phyloP scores from a whole-genome alignment of 2,329 filamentous ascomycete genomes.

The Aspergillus neotritici region DNA sequence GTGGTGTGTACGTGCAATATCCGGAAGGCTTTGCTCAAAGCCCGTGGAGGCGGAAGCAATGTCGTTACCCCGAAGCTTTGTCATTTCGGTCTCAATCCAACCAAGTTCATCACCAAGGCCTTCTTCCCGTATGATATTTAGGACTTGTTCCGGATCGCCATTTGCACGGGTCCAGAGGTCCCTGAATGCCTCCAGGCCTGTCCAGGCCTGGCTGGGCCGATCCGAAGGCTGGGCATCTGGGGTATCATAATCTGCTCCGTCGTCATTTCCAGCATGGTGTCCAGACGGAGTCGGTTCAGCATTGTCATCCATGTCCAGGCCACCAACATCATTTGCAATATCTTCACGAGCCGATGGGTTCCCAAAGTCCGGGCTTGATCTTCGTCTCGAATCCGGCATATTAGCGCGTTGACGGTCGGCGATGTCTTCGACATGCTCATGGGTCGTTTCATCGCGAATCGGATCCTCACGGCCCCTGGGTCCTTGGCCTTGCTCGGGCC shows the following conservation, averaged over 20 bases:
- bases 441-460: not conserved
- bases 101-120: slow-evolving; percentile 54
- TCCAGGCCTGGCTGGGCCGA: slow-evolving; percentile 11
- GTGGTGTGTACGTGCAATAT: not conserved
- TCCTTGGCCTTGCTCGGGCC: slow-evolving; percentile 9
- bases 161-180: slow-evolving; percentile 55
- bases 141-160: slow-evolving; percentile 54
- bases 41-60: not conserved
- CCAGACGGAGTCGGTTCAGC: slow-evolving; percentile 1
- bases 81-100: slow-evolving; percentile 55
- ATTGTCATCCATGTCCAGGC: slow-evolving; percentile 1
- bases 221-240: slow-evolving; percentile 4
- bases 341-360: slow-evolving; percentile 1
- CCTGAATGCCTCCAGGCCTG: slow-evolving; percentile 46
- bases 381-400: not conserved
- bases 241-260: slow-evolving; percentile 6
- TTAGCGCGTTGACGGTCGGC: slow-evolving; percentile 7
- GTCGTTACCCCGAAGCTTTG: slow-evolving; percentile 19
- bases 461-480: slow-evolving; percentile 9
- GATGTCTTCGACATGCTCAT: slow-evolving; percentile 9
- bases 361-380: not conserved
- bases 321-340: not conserved
- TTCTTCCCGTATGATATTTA: slow-evolving; percentile 58
- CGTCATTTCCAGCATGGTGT: slow-evolving; percentile 4
- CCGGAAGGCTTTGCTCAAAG: slow-evolving; percentile 5